phyloP scores from a whole-genome alignment of 2,329 filamentous ascomycete species.

The Daldinia sp. region DNA sequence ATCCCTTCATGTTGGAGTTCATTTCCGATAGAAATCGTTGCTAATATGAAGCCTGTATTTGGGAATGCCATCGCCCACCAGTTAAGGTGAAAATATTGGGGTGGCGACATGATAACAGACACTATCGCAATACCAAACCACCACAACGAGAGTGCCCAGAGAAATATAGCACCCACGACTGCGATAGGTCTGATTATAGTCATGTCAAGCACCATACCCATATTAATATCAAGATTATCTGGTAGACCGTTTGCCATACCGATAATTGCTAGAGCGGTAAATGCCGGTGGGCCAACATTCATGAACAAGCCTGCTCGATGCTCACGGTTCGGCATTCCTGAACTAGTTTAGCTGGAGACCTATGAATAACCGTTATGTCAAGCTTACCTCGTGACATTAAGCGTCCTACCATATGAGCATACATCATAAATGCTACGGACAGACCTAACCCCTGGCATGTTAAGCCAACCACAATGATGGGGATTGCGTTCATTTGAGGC shows the following conservation, averaged over 20 bases:
- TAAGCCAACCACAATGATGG: constrained; percentile 74
- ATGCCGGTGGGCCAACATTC: constrained; percentile 77
- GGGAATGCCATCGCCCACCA: constrained; percentile 75
- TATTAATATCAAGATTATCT: constrained; percentile 57
- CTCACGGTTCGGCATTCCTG: constrained; percentile 70
- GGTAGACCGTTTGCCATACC: constrained; percentile 72
- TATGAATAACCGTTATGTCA: neutral
- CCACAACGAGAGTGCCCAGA: constrained; percentile 74
- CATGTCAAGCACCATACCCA: constrained; percentile 41
- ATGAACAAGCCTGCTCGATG: constrained; percentile 79
- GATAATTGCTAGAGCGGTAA: constrained; percentile 76
- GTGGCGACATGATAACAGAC: constrained; percentile 59
- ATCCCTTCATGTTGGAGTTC: constrained; percentile 60
- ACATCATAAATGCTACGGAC: constrained; percentile 77
- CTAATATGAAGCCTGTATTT: constrained; percentile 69
- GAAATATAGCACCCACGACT: constrained; percentile 63
- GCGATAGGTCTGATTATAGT: constrained; percentile 59
- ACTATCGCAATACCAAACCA: constrained; percentile 66
- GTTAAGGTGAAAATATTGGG: constrained; percentile 67
- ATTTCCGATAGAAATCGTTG: constrained; percentile 66
- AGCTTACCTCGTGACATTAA: constrained; percentile 66
- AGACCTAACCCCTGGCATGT: constrained; percentile 78
- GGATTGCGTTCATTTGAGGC: constrained; percentile 65
- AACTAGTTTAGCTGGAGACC: neutral
- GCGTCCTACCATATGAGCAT: constrained; percentile 76